phyloP scores from a whole-genome alignment of 176 grass and related monocot genomes.

The Raddia distichophylla region DNA sequence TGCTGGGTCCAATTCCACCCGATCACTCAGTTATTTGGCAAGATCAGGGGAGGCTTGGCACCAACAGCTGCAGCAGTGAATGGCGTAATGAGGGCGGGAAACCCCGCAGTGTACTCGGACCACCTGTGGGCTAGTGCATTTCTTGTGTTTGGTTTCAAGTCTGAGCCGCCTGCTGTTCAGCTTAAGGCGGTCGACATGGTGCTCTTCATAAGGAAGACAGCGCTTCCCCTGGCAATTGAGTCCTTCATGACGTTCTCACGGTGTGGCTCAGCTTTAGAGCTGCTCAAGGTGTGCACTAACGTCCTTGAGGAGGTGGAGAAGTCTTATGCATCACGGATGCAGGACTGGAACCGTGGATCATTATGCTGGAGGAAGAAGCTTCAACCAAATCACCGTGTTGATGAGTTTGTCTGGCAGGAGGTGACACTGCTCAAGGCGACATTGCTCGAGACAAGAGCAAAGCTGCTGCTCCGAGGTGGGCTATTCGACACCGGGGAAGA shows the following conservation, averaged over 20 bases:
- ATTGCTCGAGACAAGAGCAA: conserved; percentile 79
- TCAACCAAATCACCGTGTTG: conserved; percentile 65
- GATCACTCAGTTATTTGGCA: conserved; percentile 82
- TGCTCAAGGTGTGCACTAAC: conserved; percentile 97
- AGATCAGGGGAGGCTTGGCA: conserved; percentile 72
- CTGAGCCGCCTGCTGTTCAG: conserved; percentile 77
- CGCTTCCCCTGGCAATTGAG: conserved; percentile 78
- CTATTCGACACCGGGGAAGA: conserved; percentile 86
- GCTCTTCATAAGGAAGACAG: conserved; percentile 86
- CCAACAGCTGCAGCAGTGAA: conserved; percentile 65
- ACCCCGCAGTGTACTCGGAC: conserved; percentile 71
- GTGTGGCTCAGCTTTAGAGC: conserved; percentile 86
- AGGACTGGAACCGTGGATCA: conserved; percentile 71
- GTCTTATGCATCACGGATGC: conserved; percentile 75
- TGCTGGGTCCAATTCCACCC: conserved; percentile 96
- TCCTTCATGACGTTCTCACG: conserved; percentile 93
- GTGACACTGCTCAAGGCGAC: conserved; percentile 94
- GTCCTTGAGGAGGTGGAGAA: conserved; percentile 94
- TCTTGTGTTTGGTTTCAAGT: conserved; percentile 96
- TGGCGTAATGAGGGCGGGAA: conserved; percentile 75
- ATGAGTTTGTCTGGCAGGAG: conserved; percentile 96
- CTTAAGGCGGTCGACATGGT: conserved; percentile 84
- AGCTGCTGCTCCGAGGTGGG: conserved; percentile 82
- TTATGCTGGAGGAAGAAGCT: conserved; percentile 90
- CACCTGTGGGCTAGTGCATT: conserved; percentile 94